Conservation (phyloP, 2,329 filamentous ascomycete species). For the Cercospora citrullina region DNA sequence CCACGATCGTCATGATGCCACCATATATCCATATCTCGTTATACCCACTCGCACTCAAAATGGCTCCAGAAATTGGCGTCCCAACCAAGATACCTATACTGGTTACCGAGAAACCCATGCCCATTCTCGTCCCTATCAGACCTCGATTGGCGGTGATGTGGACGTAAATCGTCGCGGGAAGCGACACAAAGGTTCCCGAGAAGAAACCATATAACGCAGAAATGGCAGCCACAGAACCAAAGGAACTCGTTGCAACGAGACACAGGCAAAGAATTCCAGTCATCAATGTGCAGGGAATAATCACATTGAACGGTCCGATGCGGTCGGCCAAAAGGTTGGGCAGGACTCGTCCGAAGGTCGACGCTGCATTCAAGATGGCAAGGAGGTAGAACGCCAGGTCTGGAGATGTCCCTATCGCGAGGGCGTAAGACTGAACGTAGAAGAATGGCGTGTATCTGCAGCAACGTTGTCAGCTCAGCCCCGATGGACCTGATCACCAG, state of each 20-base stretch:
- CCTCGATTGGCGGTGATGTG: conserved; percentile 44
- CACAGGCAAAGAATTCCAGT: conserved; percentile 45
- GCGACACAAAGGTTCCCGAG: conserved; percentile 48
- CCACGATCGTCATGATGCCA: conserved; percentile 37
- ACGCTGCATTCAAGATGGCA: conserved; percentile 64
- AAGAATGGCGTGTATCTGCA: conserved; percentile 50
- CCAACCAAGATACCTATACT: conserved; percentile 54
- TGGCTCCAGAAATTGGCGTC: conserved; percentile 59
- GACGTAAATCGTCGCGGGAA: conserved; percentile 51
- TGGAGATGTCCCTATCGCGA: conserved; percentile 54
- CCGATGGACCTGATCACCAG: not conserved
- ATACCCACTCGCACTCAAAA: conserved; percentile 50
- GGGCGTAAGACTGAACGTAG: conserved; percentile 61
- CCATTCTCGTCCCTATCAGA: conserved; percentile 55
- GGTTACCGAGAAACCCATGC: conserved; percentile 56
- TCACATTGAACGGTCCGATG: conserved; percentile 51
- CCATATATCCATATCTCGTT: conserved; percentile 48
- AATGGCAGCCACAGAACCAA: conserved; percentile 45
- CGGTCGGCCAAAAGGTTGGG: conserved; percentile 49
- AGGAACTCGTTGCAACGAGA: conserved; percentile 41
- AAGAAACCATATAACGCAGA: conserved; percentile 52
- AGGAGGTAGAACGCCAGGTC: conserved; percentile 67
- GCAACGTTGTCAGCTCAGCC: not conserved
- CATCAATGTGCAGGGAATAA: conserved; percentile 46
- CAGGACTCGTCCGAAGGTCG: conserved; percentile 49